Percentiles rank a stretch among this genome's conserved stretches.
These are phyloP conservation scores for Bisporella sp. DNA, from an alignment of 2,329 filamentous ascomycete species.

Conservation along the genomic window DNA sequence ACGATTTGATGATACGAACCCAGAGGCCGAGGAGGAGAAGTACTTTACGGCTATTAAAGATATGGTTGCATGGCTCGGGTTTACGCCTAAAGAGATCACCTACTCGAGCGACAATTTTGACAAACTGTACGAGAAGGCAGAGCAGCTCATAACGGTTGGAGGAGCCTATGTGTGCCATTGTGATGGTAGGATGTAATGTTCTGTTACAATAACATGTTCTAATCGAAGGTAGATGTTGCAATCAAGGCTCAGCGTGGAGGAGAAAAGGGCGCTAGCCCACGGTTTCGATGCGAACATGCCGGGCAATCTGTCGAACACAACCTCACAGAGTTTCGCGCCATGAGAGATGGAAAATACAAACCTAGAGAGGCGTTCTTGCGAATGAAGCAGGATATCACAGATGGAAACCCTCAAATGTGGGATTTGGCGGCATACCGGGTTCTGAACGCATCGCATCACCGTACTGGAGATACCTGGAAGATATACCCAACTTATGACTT, in stretches of 20 bases:
- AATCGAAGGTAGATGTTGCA: conserved; percentile 52
- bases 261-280: conserved; percentile 58
- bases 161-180: conserved; percentile 85
- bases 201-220: conserved; percentile 11
- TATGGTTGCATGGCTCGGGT: conserved; percentile 75
- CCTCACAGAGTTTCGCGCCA: conserved; percentile 75
- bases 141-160: conserved; percentile 69
- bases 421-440: conserved; percentile 89
- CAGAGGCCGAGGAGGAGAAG: conserved; percentile 82
- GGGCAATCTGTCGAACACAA: conserved; percentile 69
- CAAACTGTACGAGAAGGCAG: conserved; percentile 78
- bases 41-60: conserved; percentile 89
- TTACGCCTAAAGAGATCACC: conserved; percentile 71
- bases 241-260: conserved; percentile 85
- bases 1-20: conserved; percentile 92
- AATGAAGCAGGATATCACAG: conserved; percentile 85
- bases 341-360: conserved; percentile 88
- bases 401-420: conserved; percentile 93
- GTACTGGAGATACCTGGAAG: conserved; percentile 77
- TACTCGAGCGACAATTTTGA: conserved; percentile 87
- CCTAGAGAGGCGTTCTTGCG: conserved; percentile 76
- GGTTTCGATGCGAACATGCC: conserved; percentile 77
- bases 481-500: conserved; percentile 97
- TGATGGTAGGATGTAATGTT: conserved; percentile 36
- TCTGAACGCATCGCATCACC: conserved; percentile 66